Percentiles rank a stretch among this genome's conserved stretches.
These are phyloP conservation scores for Cyberlindnera japonica DNA, from an alignment of 805 yeast genomes.

Conservation along the genomic window DNA sequence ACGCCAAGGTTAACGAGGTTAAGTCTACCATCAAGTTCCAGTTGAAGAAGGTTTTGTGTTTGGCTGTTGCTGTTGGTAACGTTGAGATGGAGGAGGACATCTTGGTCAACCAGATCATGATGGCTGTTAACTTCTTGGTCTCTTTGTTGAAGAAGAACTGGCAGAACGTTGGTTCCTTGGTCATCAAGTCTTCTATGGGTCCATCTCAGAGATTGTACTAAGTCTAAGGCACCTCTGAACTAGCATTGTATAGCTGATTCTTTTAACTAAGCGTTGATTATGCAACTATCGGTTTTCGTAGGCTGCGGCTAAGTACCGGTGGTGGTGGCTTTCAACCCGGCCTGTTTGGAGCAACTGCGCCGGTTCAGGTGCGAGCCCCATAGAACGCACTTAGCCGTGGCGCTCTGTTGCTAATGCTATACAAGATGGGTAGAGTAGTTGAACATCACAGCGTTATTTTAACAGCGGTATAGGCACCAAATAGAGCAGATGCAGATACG, in stretches of 20 bases:
- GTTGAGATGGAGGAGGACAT: conserved; percentile 98
- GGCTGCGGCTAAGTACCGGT: no score
- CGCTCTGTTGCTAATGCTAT: no score
- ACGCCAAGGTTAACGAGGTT: conserved; percentile 93
- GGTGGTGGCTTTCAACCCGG: no score
- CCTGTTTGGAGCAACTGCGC: no score
- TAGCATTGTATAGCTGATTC: not conserved
- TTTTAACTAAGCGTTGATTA: conserved; percentile 1
- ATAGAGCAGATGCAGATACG: no score
- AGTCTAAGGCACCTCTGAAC: conserved; percentile 26
- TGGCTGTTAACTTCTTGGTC: conserved; percentile 98
- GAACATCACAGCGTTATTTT: no score
- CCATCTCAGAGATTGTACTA: conserved; percentile 99
- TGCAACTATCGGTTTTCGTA: not conserved
- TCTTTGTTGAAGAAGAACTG: conserved; percentile 99
- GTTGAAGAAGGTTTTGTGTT: conserved; percentile 98
- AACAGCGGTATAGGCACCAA: no score
- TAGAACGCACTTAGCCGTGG: no score
- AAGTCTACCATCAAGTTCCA: conserved; percentile 99
- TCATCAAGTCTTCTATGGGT: conserved; percentile 99
- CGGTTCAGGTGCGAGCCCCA: no score
- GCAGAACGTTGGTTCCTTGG: conserved; percentile 99
- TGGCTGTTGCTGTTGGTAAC: conserved; percentile 99
- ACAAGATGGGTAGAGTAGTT: no score
- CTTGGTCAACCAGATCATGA: conserved; percentile 95